Evolutionary conservation across 495 filamentous ascomycete species (phyloP).

Genomic region (Aspergillus funiculosus): DNA sequence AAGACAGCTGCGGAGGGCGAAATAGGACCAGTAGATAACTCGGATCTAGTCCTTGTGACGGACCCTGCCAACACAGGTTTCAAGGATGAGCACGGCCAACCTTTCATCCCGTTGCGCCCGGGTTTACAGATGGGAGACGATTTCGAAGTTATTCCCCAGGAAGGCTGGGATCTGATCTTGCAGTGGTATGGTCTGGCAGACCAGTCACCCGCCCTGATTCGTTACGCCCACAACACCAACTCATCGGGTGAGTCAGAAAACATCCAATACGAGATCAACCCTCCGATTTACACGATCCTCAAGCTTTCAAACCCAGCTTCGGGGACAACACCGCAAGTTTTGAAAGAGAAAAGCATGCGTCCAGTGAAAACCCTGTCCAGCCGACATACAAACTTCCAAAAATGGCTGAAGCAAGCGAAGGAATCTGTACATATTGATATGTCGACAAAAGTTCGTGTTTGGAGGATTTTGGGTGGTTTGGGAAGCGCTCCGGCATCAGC

Average conservation of each 20-base stretch:
- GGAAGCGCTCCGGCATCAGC: slow-evolving; percentile 39
- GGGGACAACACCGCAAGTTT: slow-evolving; percentile 51
- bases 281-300: slow-evolving; percentile 80
- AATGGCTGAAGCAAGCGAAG: slow-evolving; percentile 73
- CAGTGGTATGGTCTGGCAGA: slow-evolving; percentile 73
- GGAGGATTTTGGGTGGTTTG: slow-evolving; percentile 59
- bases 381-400: slow-evolving; percentile 57
- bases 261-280: slow-evolving; percentile 75
- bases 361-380: slow-evolving; percentile 62
- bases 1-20: slow-evolving; percentile 59
- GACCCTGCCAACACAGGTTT: slow-evolving; percentile 35
- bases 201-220: slow-evolving; percentile 65
- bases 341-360: slow-evolving; percentile 54
- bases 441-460: slow-evolving; percentile 69
- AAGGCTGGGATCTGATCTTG: slow-evolving; percentile 75
- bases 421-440: slow-evolving; percentile 54
- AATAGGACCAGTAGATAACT: slow-evolving; percentile 83
- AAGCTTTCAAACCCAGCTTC: slow-evolving; percentile 58
- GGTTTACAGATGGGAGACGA: slow-evolving; percentile 60
- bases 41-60: slow-evolving; percentile 51
- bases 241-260: slow-evolving; percentile 53
- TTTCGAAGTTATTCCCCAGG: slow-evolving; percentile 69
- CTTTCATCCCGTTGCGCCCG: slow-evolving; percentile 70
- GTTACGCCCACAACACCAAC: slow-evolving; percentile 71
- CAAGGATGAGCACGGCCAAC: slow-evolving; percentile 49